phyloP scores from a whole-genome alignment of 1,139 yeast genomes.

The Hanseniaspora uvarum region DNA sequence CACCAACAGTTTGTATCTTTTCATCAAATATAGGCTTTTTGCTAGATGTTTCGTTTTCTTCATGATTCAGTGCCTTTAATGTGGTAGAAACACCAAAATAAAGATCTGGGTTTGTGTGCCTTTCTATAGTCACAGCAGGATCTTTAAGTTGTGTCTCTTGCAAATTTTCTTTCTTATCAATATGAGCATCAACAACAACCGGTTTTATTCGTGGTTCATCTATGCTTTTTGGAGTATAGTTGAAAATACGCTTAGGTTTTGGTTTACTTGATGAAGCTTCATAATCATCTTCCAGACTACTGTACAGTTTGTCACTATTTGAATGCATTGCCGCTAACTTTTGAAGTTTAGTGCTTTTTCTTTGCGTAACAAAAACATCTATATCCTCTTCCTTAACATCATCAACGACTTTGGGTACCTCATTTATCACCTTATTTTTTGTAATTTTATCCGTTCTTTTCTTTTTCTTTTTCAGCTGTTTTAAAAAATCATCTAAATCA shows the following conservation, averaged over 20 bases:
- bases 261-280: neutral
- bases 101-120: constrained; percentile 1
- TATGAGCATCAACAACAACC: neutral
- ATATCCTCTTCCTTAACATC: neutral
- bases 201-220: neutral
- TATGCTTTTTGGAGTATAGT: neutral
- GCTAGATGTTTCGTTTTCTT: neutral
- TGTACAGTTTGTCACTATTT: neutral
- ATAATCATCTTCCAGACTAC: neutral
- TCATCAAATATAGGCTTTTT: constrained; percentile 5
- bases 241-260: neutral
- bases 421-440: neutral
- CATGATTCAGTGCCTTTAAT: neutral
- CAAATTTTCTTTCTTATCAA: neutral
- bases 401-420: neutral
- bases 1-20: neutral
- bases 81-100: constrained; percentile 8
- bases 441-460: neutral
- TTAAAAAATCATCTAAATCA: neutral
- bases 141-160: neutral
- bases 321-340: neutral
- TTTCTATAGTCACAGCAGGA: neutral
- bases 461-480: constrained; percentile 8
- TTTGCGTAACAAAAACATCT: neutral
- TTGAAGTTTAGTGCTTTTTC: constrained; percentile 1